Conservation (phyloP, 495 filamentous ascomycete species). For the Hyaloscypha variabilis region DNA sequence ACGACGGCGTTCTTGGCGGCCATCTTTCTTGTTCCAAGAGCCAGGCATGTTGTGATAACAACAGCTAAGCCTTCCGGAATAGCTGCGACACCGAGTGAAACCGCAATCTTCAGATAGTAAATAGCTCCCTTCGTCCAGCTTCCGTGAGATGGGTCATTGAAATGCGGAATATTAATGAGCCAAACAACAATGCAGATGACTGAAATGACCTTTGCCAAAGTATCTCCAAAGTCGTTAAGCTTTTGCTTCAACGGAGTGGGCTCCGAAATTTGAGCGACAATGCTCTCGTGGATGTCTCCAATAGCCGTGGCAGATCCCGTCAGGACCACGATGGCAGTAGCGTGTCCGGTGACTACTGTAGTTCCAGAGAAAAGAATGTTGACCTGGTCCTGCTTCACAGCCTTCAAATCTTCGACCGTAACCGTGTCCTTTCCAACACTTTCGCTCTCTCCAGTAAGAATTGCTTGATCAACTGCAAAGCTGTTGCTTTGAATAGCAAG, state of each 20-base stretch:
- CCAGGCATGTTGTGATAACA: conserved; percentile 96
- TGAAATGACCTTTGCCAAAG: conserved; percentile 96
- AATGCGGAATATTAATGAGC: conserved; percentile 97
- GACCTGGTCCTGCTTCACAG: conserved; percentile 95
- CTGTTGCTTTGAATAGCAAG: conserved; percentile 94
- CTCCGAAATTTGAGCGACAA: conserved; percentile 95
- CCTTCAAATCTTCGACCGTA: conserved; percentile 72
- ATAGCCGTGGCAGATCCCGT: conserved; percentile 94
- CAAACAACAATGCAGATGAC: conserved; percentile 95
- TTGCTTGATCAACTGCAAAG: conserved; percentile 95
- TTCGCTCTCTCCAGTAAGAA: conserved; percentile 97
- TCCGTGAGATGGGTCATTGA: conserved; percentile 91
- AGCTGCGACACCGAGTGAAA: conserved; percentile 96
- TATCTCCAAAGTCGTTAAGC: conserved; percentile 96
- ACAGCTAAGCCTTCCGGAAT: conserved; percentile 97
- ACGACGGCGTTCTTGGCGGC: conserved; percentile 98
- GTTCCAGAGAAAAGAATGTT: conserved; percentile 99
- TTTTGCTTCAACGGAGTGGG: conserved; percentile 98
- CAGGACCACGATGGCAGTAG: conserved; percentile 87
- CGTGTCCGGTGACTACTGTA: conserved; percentile 93
- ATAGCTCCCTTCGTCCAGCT: conserved; percentile 98
- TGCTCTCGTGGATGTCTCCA: conserved; percentile 98
- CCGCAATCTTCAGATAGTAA: conserved; percentile 99
- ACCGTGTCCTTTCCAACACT: conserved; percentile 85
- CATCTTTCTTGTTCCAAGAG: conserved; percentile 96